phyloP scores from a whole-genome alignment of 83 land plant genomes.

The Diphasiastrum complanatum region DNA sequence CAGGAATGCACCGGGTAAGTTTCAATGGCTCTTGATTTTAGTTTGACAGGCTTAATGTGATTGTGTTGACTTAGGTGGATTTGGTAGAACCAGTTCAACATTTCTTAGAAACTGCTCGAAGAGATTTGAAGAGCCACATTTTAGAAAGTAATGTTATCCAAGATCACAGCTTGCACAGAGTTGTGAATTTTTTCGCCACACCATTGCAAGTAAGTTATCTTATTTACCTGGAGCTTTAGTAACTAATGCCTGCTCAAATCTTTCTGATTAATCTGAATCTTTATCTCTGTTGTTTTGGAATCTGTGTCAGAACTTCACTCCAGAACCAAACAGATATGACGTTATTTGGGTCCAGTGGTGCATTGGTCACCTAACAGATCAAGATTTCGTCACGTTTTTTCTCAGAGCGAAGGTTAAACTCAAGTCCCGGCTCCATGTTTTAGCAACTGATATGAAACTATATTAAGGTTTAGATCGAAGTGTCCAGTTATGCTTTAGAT shows the following conservation, averaged over 20 bases:
- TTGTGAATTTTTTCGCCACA: constrained; percentile 58
- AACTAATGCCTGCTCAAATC: constrained; percentile 4
- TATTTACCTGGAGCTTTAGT: constrained; percentile 1
- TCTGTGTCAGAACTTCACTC: constrained; percentile 72
- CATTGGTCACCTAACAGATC: constrained; percentile 91
- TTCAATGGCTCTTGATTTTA: background rate
- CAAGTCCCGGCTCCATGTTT: background rate
- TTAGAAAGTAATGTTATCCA: constrained; percentile 21
- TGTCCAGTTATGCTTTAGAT: background rate
- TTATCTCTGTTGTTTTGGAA: background rate
- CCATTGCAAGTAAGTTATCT: constrained; percentile 63
- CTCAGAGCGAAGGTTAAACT: constrained; percentile 73
- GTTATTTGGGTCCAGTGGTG: constrained; percentile 99
- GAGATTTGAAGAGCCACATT: constrained; percentile 31
- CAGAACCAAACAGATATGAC: constrained; percentile 81
- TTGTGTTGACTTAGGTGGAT: constrained; percentile 50
- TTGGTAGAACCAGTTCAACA: constrained; percentile 88
- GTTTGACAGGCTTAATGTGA: constrained; percentile 1
- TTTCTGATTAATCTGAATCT: background rate
- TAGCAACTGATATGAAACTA: background rate
- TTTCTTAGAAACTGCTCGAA: constrained; percentile 67
- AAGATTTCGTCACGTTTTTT: constrained; percentile 86
- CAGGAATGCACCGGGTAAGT: background rate
- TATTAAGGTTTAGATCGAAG: background rate
- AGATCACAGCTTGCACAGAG: constrained; percentile 29